These are phyloP conservation scores for Cryptosporidium sp. DNA, from an alignment of 169 alveolate genomes.

Conservation along the genomic window DNA sequence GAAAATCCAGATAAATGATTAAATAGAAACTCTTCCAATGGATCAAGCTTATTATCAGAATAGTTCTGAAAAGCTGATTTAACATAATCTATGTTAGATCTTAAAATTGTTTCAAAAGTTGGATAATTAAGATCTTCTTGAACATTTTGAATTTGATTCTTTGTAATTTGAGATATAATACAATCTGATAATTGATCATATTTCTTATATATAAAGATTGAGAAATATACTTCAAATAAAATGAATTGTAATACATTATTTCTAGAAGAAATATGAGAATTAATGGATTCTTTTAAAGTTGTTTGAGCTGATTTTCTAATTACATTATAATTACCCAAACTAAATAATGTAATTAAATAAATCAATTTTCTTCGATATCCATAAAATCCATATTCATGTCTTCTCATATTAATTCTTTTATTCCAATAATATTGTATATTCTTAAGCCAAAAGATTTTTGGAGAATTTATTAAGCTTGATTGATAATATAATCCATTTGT, in stretches of 20 bases:
- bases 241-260: slow-evolving; percentile 17
- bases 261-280: slow-evolving; percentile 62
- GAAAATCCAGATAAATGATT: slow-evolving; percentile 51
- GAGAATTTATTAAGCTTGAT: slow-evolving; percentile 33
- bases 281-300: slow-evolving; percentile 36
- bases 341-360: slow-evolving; percentile 28
- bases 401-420: slow-evolving; percentile 38
- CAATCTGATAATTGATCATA: background rate
- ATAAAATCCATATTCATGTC: slow-evolving; percentile 47
- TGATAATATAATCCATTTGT: slow-evolving; percentile 56
- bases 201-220: slow-evolving; percentile 7
- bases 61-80: background rate
- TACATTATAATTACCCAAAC: slow-evolving; percentile 38
- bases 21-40: slow-evolving; percentile 37
- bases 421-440: slow-evolving; percentile 66
- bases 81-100: slow-evolving; percentile 1
- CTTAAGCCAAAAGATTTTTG: slow-evolving; percentile 52
- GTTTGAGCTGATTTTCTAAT: slow-evolving; percentile 58
- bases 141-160: too few species aligned
- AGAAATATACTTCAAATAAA: slow-evolving; percentile 28
- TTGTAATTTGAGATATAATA: background rate
- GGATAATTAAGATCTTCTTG: background rate
- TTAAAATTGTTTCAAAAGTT: background rate
- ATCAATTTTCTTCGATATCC: slow-evolving; percentile 36
- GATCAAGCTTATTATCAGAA: background rate